These are phyloP conservation scores for Scheffersomyces amazonensis DNA, from an alignment of 805 yeast genomes.

Conservation along the genomic window DNA sequence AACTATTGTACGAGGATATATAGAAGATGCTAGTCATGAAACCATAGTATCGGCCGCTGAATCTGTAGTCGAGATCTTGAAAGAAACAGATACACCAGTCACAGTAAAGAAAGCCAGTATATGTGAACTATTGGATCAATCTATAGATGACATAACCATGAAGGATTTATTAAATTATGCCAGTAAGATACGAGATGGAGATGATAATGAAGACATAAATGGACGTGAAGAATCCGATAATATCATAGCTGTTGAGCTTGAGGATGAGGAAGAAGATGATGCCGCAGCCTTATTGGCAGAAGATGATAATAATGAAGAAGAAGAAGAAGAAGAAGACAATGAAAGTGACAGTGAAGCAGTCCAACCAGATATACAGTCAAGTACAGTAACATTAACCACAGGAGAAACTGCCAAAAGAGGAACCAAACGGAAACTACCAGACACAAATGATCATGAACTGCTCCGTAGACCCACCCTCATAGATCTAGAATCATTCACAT, in stretches of 20 bases:
- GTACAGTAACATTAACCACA: no score
- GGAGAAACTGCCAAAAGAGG: conserved; percentile 11
- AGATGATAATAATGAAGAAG: conserved; percentile 24
- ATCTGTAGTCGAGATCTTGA: conserved; percentile 53
- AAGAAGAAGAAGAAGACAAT: conserved; percentile 16
- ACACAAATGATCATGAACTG: conserved; percentile 4
- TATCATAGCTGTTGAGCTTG: conserved; percentile 37
- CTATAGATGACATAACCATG: conserved; percentile 42
- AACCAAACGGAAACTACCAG: conserved; percentile 19
- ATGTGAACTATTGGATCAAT: conserved; percentile 43
- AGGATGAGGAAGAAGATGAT: conserved; percentile 21
- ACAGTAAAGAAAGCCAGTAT: conserved; percentile 46
- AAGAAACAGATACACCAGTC: conserved; percentile 43
- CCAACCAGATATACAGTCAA: no score
- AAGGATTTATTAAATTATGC: conserved; percentile 44
- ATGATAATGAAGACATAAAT: conserved; percentile 14
- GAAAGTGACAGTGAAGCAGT: conserved; percentile 9
- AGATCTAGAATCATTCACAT: conserved; percentile 60
- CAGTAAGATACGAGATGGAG: conserved; percentile 51
- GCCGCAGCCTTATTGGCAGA: conserved; percentile 18
- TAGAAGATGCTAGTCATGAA: conserved; percentile 68
- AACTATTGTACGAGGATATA: conserved; percentile 1
- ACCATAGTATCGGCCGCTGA: conserved; percentile 72
- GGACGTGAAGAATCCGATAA: conserved; percentile 29
- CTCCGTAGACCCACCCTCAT: conserved; percentile 48